Evolutionary conservation across 1,139 yeast species (phyloP), one percentile per base, ranked within the genome.

Genomic region (Magnusiomyces sp.): DNA sequence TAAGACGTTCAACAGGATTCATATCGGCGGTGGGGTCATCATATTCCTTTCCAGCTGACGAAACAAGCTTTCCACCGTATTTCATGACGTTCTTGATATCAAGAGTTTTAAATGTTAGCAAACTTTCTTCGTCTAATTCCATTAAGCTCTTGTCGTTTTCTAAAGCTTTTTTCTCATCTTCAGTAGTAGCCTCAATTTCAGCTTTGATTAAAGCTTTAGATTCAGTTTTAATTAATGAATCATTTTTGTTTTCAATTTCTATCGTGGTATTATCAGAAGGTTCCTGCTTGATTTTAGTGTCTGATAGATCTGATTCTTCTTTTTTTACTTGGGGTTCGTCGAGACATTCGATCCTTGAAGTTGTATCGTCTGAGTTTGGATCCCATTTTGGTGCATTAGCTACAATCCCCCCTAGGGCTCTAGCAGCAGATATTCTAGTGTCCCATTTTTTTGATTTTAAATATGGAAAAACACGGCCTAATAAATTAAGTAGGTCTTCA

Each of bases 341-440:
- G 50, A 11, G 38, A 36, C 45, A 53, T 44, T 59, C 56, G 29
- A 54, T 41, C 29, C 51, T 48, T 6, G 36, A 55, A 23, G 58
- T 49, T 10, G 32, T 47, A 34, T 49, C 53, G 23, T 50, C 59
- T 10, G 37, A 19, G 59, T 87, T 85, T 1, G 98, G 98, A 61
- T 88, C 88, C 97, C 97, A 94, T 39, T 74, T 61, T 1, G 77
- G 76, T 0, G 92, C 81, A 64, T 88, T 83, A 49, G 80, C 77
- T 6, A 89, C 94, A 37, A 94, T 89, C 2, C 95, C 95, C 13
- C 97, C 97, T 60, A 94, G 79, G 0, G 98, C 98, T 53, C 90
- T 72, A 0, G 97, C 97, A 1, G 98, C 95, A 0, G 97, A 81
- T 1, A 86, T 83, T 66, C 99, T 77, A 0, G 98, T 90, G 65